Evolutionary conservation across 495 filamentous ascomycete species (phyloP).

Genomic region (Amorphotheca resinae): DNA sequence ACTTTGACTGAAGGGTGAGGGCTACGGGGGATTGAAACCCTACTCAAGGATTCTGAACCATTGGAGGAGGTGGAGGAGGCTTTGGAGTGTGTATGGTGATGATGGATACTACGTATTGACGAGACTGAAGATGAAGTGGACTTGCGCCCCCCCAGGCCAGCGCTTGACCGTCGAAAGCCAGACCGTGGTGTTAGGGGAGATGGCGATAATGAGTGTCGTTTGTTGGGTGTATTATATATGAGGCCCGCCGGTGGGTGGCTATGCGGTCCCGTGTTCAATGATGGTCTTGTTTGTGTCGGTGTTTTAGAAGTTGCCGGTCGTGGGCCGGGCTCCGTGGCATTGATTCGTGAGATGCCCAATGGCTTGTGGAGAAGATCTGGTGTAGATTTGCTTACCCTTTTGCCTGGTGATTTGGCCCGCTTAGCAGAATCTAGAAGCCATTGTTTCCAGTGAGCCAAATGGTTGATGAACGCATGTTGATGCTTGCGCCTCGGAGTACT

Average conservation of each 20-base stretch:
- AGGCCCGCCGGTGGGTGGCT: constrained; percentile 38
- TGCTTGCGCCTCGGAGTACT: constrained; percentile 43
- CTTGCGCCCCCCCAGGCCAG: constrained; percentile 77
- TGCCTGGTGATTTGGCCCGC: constrained; percentile 52
- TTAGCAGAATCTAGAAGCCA: constrained; percentile 75
- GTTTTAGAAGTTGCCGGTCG: constrained; percentile 43
- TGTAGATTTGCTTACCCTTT: constrained; percentile 41
- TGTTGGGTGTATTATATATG: constrained; percentile 35
- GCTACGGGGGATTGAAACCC: constrained; percentile 51
- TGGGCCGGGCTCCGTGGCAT: constrained; percentile 35
- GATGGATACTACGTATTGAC: constrained; percentile 83
- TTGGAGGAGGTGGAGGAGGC: constrained; percentile 87
- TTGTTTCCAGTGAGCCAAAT: constrained; percentile 75
- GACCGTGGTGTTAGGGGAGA: constrained; percentile 79
- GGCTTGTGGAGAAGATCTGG: constrained; percentile 36
- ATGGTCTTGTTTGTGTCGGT: constrained; percentile 21
- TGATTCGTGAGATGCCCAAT: constrained; percentile 19
- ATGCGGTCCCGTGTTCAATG: constrained; percentile 24
- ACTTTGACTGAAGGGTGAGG: constrained; percentile 90
- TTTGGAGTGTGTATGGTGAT: constrained; percentile 86
- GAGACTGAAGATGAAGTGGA: constrained; percentile 94
- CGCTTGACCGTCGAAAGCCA: constrained; percentile 35
- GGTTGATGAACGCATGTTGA: constrained; percentile 61
- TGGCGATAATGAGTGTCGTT: constrained; percentile 78
- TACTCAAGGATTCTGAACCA: constrained; percentile 54